Conservation (phyloP, 805 yeast species). For the Metschnikowia baotianmanensis region DNA sequence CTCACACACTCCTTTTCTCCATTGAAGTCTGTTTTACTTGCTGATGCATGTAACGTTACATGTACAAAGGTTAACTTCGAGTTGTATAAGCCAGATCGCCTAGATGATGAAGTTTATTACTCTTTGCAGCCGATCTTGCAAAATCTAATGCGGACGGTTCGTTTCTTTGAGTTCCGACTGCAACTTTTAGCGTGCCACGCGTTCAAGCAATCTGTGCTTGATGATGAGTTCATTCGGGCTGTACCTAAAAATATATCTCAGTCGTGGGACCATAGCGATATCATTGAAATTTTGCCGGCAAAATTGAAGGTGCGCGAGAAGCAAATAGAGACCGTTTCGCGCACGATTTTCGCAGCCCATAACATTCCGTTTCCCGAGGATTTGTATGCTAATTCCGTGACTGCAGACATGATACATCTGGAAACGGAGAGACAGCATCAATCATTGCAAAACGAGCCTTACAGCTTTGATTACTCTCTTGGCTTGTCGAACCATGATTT, state of each 20-base stretch:
- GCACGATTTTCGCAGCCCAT: constrained; percentile 9
- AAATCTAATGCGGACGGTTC: constrained; percentile 30
- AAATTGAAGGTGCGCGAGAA: constrained; percentile 16
- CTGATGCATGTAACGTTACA: constrained; percentile 35
- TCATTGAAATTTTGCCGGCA: constrained; percentile 20
- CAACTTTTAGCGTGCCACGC: constrained; percentile 26
- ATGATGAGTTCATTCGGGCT: constrained; percentile 18
- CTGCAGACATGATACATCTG: constrained; percentile 14
- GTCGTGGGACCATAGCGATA: constrained; percentile 15
- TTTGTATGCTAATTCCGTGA: constrained; percentile 15
- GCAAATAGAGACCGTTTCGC: constrained; percentile 12
- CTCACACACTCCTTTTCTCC: constrained; percentile 34
- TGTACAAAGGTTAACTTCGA: constrained; percentile 32
- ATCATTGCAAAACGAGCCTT: constrained; percentile 17
- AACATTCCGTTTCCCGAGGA: constrained; percentile 22
- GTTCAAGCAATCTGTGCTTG: constrained; percentile 23
- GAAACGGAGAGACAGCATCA: constrained; percentile 14
- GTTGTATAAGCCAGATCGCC: constrained; percentile 18
- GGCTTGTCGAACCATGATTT: constrained; percentile 32
- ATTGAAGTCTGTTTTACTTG: constrained; percentile 31
- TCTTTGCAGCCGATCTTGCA: constrained; percentile 24
- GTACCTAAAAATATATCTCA: constrained; percentile 10
- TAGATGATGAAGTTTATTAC: constrained; percentile 17
- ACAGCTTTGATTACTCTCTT: constrained; percentile 20
- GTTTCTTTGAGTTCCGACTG: constrained; percentile 34